Evolutionary conservation across 2,329 filamentous ascomycete species (phyloP).

Genomic region (Stagonosporopsis tanaceti): DNA sequence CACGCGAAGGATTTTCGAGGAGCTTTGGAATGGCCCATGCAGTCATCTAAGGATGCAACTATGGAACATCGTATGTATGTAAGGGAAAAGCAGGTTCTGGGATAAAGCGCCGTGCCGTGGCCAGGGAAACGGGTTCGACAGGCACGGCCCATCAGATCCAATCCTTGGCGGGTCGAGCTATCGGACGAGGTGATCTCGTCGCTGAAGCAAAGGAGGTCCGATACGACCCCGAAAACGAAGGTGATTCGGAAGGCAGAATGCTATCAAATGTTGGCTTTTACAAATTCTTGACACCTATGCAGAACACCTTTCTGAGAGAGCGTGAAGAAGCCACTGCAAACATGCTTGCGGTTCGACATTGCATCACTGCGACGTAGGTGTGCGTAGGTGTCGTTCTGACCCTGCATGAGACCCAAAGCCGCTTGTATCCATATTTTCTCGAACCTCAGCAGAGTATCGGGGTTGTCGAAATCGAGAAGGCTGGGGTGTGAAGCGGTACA

Average conservation of each 20-base stretch:
- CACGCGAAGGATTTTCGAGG: constrained; percentile 12
- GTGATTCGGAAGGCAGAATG: constrained; percentile 10
- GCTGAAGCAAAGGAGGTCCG: constrained; percentile 6
- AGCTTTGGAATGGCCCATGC: constrained; percentile 10
- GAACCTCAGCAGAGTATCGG: constrained; percentile 5
- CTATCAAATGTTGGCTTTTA: neutral
- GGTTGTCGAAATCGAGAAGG: constrained; percentile 13
- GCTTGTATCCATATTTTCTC: constrained; percentile 6
- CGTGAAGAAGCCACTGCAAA: neutral
- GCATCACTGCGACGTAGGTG: constrained; percentile 19
- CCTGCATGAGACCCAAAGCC: constrained; percentile 14
- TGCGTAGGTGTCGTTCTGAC: neutral
- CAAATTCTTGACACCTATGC: neutral
- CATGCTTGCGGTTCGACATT: constrained; percentile 1
- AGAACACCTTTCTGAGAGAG: neutral
- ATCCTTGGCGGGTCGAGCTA: constrained; percentile 5
- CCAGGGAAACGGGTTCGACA: constrained; percentile 18
- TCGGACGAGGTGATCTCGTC: constrained; percentile 11
- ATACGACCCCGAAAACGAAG: constrained; percentile 3
- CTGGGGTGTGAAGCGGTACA: constrained; percentile 13
- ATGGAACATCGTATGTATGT: neutral
- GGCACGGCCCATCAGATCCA: constrained; percentile 1
- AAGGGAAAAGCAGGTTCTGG: constrained; percentile 13
- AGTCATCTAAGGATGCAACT: constrained; percentile 10
- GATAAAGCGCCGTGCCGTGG: constrained; percentile 14